Percentiles rank a stretch among this genome's conserved stretches.
Conservation (phyloP, 306 rosid genomes). For the Geum urbanum region DNA sequence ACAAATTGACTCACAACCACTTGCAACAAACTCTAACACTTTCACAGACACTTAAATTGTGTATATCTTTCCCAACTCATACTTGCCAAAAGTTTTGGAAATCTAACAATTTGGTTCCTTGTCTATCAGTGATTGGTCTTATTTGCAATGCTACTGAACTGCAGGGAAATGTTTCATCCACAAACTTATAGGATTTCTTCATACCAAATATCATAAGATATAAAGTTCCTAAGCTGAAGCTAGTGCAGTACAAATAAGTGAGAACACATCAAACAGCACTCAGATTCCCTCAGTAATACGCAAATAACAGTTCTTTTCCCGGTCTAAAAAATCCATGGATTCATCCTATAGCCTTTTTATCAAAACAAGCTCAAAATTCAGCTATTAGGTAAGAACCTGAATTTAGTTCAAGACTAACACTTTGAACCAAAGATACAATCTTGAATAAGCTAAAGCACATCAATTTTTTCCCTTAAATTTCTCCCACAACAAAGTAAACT, state of each 20-base stretch:
- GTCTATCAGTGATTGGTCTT: not conserved
- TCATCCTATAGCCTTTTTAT: conserved; percentile 1
- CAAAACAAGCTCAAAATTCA: not conserved
- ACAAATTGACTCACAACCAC: too few species aligned
- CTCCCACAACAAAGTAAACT: not conserved
- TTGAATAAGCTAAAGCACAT: not conserved
- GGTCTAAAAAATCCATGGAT: not conserved
- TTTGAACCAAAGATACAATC: not conserved
- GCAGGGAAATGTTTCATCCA: not conserved
- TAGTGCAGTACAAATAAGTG: too few species aligned
- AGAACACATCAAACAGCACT: not conserved
- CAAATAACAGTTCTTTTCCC: not conserved
- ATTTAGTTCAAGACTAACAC: not conserved
- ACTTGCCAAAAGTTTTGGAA: not conserved
- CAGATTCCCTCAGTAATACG: too few species aligned
- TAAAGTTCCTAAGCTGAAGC: not conserved
- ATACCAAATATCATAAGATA: not conserved
- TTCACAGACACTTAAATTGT: too few species aligned
- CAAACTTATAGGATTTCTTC: not conserved
- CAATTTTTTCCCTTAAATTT: not conserved
- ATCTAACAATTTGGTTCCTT: not conserved
- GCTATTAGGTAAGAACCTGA: not conserved
- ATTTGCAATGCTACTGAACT: not conserved
- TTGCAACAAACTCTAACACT: not conserved
- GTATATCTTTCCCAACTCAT: not conserved